Evolutionary conservation across 2,329 filamentous ascomycete genomes (phyloP), one percentile per base, ranked within the genome.

Genomic region (Penicillium thymicola): DNA sequence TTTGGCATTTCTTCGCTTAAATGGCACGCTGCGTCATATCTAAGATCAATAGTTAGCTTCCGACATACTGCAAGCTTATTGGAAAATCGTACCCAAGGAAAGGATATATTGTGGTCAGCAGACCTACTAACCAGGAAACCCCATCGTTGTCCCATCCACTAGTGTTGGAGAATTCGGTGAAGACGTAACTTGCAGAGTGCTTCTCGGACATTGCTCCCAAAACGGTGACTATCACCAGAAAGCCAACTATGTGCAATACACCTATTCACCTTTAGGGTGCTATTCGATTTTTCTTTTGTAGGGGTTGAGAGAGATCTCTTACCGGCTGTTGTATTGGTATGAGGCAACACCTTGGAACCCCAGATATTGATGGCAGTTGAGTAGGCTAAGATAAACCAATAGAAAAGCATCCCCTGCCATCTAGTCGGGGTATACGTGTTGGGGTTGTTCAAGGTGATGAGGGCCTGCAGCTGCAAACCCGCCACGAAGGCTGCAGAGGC

Each of bases 401-500:
- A 79, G 42, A 81, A 75, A 0, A 81, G 59, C 70, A 80, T 76
- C 0, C 77, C 78, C 18, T 63, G 62, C 62, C 62, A 64, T 44
- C 60, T 51, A 21, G 77, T 75, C 0, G 77, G 75, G 0, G 69
- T 44, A 51, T 81, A 82, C 0, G 63, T 65, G 0, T 73, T 69
- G 16, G 54, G 53, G 16, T 62, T 34, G 53, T 78, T 80, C 3
- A 81, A 49, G 2, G 74, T 73, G 41, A 81, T 74, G 11, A 81
- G 60, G 0, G 72, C 72, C 53, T 80, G 78, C 0, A 75, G 63
- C 51, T 80, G 76, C 0, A 80, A 70, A 0, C 76, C 78, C 1
- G 73, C 75, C 0, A 77, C 74, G 46, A 81, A 81, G 0, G 78
- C 78, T 18, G 78, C 78, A 0, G 79, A 79, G 0, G 78, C 76